Conservation (phyloP, 2,329 filamentous ascomycete genomes). For the Cercospora sesami region DNA sequence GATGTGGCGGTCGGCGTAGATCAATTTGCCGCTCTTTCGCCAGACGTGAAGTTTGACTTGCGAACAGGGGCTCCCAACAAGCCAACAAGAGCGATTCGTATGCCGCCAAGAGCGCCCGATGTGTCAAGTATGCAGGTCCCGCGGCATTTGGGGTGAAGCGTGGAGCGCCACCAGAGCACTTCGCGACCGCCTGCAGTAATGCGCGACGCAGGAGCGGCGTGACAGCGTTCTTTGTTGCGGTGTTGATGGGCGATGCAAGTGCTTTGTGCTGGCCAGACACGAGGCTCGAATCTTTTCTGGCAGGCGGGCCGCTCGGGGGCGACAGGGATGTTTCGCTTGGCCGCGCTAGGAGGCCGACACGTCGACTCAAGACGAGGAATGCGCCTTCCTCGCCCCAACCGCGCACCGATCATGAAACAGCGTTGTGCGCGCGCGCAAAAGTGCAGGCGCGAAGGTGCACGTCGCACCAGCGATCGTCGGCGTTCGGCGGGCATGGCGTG, state of each 20-base stretch:
- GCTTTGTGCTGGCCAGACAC: not conserved
- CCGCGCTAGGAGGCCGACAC: not conserved
- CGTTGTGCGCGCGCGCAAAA: not conserved
- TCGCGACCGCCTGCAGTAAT: not conserved
- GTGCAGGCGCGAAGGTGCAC: conserved; percentile 1
- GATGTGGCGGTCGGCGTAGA: not conserved
- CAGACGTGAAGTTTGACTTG: not conserved
- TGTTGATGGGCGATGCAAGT: not conserved
- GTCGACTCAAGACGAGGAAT: not conserved
- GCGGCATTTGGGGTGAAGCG: not conserved
- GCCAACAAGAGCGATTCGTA: not conserved
- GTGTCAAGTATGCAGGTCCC: conserved; percentile 7
- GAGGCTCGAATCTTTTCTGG: not conserved
- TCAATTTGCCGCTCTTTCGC: not conserved
- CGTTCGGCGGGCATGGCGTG: not conserved
- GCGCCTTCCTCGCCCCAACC: not conserved
- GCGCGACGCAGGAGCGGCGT: not conserved
- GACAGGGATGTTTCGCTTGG: not conserved
- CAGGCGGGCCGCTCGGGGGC: not conserved
- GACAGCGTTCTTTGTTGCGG: not conserved
- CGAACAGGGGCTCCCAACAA: not conserved
- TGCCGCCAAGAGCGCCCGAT: not conserved
- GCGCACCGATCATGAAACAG: not conserved
- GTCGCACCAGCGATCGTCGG: not conserved
- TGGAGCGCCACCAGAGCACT: not conserved